Evolutionary conservation across 768 basidiomycete genomes (phyloP), one percentile per base, ranked within the genome.

Genomic region (Xerocomus spinulosus): DNA sequence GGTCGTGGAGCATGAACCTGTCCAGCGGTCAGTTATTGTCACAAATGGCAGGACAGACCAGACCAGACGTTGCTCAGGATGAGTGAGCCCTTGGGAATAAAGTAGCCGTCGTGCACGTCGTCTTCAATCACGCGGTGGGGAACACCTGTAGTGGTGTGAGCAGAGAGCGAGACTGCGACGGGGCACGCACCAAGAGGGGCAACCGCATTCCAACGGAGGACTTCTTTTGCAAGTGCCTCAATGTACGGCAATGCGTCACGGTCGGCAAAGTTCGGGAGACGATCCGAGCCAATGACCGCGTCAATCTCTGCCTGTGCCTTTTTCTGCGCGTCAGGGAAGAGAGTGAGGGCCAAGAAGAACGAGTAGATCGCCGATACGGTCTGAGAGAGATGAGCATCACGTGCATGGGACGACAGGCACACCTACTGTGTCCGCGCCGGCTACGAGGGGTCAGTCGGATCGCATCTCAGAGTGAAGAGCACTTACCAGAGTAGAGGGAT

Each of bases 291-390:
- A 52, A 83, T 58, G 9, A 83, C 71, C 32, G 71, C 60, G 59
- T 84, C 83, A 51, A 85, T 76, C 64, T 84, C 83, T 46, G 68
- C 70, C 53, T 82, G 82, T 12, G 82, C 83, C 61, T 76, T 83
- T 60, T 70, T 75, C 53, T 73, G 73, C 24, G 67, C 78, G 35
- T 77, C 76, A 7, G 82, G 82, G 58, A 77, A 68, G 23, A 81
- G 70, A 3, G 78, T 63, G 72, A 84, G 73, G 30, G 81, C 82
- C 37, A 84, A 69, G 67, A 82, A 83, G 52, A 83, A 77, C 0
- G 80, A 73, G 57, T 80, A 75, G 50, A 81, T 71, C 1, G 77
- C 71, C 35, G 81, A 81, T 51, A 82, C 82, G 17, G 79, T 83
- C 82, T 84, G 36, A 15, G 38, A 28, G 13, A 13, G 13, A 38